Evolutionary conservation across 2,329 filamentous ascomycete species (phyloP), one percentile per base, ranked within the genome.

Genomic region (Fusarium bactridioides): DNA sequence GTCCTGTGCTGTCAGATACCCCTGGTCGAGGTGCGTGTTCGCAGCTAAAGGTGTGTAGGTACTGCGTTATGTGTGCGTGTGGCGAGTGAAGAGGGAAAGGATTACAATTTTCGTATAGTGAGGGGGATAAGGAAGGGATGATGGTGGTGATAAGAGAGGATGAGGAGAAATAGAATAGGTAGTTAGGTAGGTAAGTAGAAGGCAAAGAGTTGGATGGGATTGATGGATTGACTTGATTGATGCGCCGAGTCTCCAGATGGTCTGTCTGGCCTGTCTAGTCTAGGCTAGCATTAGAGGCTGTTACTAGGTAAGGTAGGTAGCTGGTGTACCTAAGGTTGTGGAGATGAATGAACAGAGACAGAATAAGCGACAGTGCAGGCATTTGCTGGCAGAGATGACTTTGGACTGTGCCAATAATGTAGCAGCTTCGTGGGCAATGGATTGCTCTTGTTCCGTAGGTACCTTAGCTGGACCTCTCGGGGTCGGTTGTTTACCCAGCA

Each of bases 21-120:
- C 70, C 70, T 74, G 63, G 71, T 72, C 63, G 25, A 62, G 60
- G 62, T 75, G 60, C 54, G 61, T 74, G 50, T 71, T 71, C 62
- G 58, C 41, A 57, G 50, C 29, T 23, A 55, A 68, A 56, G 29
- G 65, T 57, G 60, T 55, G 50, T 47, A 29, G 44, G 25, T 53
- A 38, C n/a, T 35, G 29, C 31, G 31, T 37, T 53, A 37, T 37
- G 50, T 50, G 54, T 37, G 56, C 40, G 60, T 55, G 25, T n/a
- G 18, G 54, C n/a, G 48, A 38, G 50, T 38, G 23, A 31, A 40
- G 47, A n/a, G 23, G 60, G 31, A 29, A 37, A 40, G 40, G 57
- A 61, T 56, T 45, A 64, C 44, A 70, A 73, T 71, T 70, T 71
- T 73, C 62, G 70, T 64, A 64, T 62, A 54, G 47, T 27, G 31